A percentile compares a stretch with the other conserved stretches of the same genome.
Conservation (phyloP, 768 basidiomycete species). For the Paxillus rubicundulus region DNA sequence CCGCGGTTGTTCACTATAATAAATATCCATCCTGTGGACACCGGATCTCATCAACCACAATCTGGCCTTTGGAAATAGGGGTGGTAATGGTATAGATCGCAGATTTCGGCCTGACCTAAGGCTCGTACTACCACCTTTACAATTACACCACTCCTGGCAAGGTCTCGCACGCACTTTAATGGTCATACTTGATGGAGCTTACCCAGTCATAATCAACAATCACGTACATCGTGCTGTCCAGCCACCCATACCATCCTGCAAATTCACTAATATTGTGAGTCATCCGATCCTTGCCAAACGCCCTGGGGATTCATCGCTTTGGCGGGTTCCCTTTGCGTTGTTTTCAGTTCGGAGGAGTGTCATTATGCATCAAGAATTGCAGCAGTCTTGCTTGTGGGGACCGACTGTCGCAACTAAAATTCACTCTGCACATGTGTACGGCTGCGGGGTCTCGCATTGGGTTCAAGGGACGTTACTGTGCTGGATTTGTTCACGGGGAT, state of each 20-base stretch:
- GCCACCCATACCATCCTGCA: background rate
- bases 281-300: background rate
- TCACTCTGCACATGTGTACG: background rate
- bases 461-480: no score
- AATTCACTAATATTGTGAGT: background rate
- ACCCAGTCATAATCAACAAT: no score
- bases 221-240: background rate
- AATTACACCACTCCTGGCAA: no score
- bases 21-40: constrained; percentile 5
- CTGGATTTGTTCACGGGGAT: constrained; percentile 3
- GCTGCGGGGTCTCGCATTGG: background rate
- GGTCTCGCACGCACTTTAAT: no score
- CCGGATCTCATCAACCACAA: background rate
- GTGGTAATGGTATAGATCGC: no score
- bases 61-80: no score
- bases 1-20: background rate
- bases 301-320: background rate
- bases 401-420: background rate
- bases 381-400: background rate
- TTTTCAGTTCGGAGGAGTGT: background rate
- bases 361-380: background rate
- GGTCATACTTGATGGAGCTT: no score
- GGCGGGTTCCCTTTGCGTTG: background rate
- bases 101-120: no score
- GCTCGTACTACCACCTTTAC: no score